A percentile compares a stretch with the other conserved stretches of the same genome.
Evolutionary conservation across 306 rosid genomes (phyloP).

Genomic region (Adenanthera pavonina): DNA sequence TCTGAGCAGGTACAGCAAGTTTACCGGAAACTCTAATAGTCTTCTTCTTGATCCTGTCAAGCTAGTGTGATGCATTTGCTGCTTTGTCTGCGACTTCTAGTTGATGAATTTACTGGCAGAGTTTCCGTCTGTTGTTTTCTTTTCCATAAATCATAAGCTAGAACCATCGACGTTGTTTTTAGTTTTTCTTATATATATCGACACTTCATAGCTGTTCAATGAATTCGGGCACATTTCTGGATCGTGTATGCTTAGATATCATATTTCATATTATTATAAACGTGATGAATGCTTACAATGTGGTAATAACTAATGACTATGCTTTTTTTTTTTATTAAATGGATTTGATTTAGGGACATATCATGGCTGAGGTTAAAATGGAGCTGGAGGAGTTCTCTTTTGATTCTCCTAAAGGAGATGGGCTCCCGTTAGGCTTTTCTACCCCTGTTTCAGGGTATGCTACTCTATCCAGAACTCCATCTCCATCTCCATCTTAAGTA

Average conservation of each 20-base stretch:
- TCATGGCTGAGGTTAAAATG: conserved; percentile 45
- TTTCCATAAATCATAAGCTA: conserved; percentile 4
- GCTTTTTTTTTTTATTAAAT: neutral
- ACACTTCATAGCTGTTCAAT: neutral
- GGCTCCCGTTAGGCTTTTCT: conserved; percentile 36
- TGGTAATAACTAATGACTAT: conserved; percentile 13
- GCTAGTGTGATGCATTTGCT: neutral
- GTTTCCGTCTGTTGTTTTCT: neutral
- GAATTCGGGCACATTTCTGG: conserved; percentile 9
- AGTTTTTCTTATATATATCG: neutral
- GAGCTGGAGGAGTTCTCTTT: conserved; percentile 35
- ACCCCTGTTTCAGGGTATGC: conserved; percentile 45
- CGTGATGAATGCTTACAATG: conserved; percentile 10
- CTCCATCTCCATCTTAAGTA: conserved; percentile 14
- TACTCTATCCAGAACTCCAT: conserved; percentile 2
- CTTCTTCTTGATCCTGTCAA: neutral
- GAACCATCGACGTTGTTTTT: neutral
- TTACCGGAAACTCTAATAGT: neutral
- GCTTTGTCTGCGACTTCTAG: neutral
- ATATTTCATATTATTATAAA: neutral
- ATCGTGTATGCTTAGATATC: neutral
- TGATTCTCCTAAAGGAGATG: conserved; percentile 39
- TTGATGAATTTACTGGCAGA: neutral
- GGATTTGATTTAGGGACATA: conserved; percentile 10
- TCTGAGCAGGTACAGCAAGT: conserved; percentile 15